Conservation (phyloP, 352 stramenopile genomes). For the Globisporangium emineosum region DNA sequence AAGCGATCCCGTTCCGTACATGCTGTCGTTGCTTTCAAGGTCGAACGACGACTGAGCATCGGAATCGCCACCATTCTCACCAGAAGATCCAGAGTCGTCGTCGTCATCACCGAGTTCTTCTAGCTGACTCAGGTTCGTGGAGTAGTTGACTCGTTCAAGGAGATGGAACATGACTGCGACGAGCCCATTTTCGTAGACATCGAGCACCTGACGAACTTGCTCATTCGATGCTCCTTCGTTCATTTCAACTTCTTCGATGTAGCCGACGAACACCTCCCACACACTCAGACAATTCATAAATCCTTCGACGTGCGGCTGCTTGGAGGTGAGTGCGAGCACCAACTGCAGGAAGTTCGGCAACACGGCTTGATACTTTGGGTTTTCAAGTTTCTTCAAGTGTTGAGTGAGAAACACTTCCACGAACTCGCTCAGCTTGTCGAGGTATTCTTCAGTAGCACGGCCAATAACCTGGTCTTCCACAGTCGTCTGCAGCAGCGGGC, state of each 20-base stretch:
- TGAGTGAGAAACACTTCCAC: constrained; percentile 73
- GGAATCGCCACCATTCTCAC: constrained; percentile 26
- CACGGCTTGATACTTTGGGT: constrained; percentile 39
- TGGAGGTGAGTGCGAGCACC: constrained; percentile 58
- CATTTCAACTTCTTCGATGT: constrained; percentile 76
- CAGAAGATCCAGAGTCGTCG: constrained; percentile 21
- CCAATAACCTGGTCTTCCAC: constrained; percentile 52
- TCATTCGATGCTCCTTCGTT: constrained; percentile 64
- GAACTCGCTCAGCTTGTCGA: constrained; percentile 77
- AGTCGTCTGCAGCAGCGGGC: constrained; percentile 56
- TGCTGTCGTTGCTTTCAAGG: constrained; percentile 27
- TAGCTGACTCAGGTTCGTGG: constrained; percentile 60
- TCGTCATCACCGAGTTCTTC: constrained; percentile 57
- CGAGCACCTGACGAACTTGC: constrained; percentile 39
- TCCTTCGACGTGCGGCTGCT: constrained; percentile 68
- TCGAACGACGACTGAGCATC: constrained; percentile 36
- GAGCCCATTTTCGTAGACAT: constrained; percentile 65
- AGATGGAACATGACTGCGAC: constrained; percentile 78
- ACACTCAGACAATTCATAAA: constrained; percentile 79
- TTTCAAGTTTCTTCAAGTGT: constrained; percentile 69
- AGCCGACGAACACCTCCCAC: constrained; percentile 82
- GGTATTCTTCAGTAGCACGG: constrained; percentile 48
- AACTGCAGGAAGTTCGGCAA: constrained; percentile 57
- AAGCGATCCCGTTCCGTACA: constrained; percentile 54
- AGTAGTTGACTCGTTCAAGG: constrained; percentile 64